These are phyloP conservation scores for Fusarium floridanum DNA, from an alignment of 2,329 filamentous ascomycete genomes.

Conservation along the genomic window DNA sequence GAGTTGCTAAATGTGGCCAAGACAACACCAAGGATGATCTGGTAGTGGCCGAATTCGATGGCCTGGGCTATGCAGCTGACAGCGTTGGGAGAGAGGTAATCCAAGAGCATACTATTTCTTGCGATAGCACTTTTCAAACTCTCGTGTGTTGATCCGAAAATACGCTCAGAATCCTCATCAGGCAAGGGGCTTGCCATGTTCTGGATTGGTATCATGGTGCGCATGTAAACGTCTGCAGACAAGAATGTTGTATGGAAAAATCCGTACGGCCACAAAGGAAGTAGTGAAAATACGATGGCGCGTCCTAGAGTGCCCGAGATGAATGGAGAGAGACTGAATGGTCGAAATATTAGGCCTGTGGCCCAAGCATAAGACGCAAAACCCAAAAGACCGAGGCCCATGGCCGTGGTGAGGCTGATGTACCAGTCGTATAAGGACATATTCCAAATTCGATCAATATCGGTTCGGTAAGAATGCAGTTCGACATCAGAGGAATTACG, in stretches of 20 bases:
- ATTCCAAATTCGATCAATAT: background rate
- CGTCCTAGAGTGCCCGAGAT: background rate
- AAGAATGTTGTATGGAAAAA: background rate
- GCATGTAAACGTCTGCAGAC: background rate
- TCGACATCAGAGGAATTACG: background rate
- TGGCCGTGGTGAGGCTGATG: background rate
- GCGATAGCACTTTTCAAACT: background rate
- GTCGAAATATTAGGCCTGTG: background rate
- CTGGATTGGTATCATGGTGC: background rate
- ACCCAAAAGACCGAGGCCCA: background rate
- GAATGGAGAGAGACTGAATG: background rate
- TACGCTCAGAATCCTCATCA: background rate
- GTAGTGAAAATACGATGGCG: background rate
- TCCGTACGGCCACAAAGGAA: background rate
- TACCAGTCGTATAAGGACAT: background rate
- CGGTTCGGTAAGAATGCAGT: background rate
- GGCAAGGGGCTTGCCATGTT: background rate
- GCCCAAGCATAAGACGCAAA: background rate
- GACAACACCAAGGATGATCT: background rate
- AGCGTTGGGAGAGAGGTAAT: background rate
- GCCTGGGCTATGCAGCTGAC: background rate
- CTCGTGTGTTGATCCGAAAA: background rate
- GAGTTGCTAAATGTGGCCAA: background rate
- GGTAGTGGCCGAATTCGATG: background rate
- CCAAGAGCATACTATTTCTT: background rate